Evolutionary conservation across 2,329 filamentous ascomycete genomes (phyloP), one percentile per base, ranked within the genome.

Genomic region (Sporothrix mexicana): DNA sequence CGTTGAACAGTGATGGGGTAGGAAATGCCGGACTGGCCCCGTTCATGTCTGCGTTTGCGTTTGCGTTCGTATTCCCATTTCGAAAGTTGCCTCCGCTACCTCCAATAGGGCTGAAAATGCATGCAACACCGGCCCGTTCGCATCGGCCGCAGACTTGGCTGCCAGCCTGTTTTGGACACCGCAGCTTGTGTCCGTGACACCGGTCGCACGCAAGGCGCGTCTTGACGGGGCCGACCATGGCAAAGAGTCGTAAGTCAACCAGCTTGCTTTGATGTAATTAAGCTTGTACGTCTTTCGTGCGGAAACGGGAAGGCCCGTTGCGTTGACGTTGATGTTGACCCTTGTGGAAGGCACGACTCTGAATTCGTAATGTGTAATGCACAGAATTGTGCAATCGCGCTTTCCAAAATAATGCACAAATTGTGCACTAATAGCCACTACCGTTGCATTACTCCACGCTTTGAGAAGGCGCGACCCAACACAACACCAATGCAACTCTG

Each of bases 141-240:
- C 84, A 86, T 43, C 84, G 81, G 9, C 79, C 78, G 74, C 84
- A 86, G 12, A 77, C 76, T 6, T 77, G 72, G 41, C 79, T 79
- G 0, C 81, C 81, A 0, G 79, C 73, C 41, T 80, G 78, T 70
- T 84, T 84, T 5, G 82, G 82, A 69, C 84, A 86, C 77, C 81
- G 80, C 13, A 85, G 78, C 76, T 86, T 86, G 53, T 86, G 85
- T 20, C 80, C 79, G 73, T 86, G 84, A 55, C 85, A 86, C 55
- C 84, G 78, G 76, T 84, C 82, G 73, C 82, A 85, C 15, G 82
- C 81, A 43, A 79, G 77, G 17, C 82, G 78, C 20, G 78, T 78
- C 15, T 78, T 76, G 62, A 76, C 23, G 3, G 73, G 74, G 7
- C 73, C 73, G 9, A 74, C 69, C 76, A 77, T 77, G 51, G 68